Conservation (phyloP, 1,139 yeast species). For the Candida sojae region DNA sequence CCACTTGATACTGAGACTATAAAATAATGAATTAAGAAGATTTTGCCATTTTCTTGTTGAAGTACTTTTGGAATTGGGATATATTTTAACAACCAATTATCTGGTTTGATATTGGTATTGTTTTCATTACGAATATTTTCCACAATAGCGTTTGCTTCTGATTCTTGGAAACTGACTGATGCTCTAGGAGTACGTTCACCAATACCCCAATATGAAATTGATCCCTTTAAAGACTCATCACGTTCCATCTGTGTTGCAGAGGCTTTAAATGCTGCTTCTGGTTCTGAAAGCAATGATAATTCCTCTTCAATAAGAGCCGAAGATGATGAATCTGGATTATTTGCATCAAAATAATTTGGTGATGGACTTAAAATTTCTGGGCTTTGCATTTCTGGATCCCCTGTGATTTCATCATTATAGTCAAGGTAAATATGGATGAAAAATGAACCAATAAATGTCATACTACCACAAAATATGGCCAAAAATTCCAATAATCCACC, state of each 20-base stretch:
- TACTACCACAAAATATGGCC: slow-evolving; percentile 37
- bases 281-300: slow-evolving; percentile 1
- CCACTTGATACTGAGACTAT: slow-evolving; percentile 40
- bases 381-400: slow-evolving; percentile 9
- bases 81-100: not conserved
- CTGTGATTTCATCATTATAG: slow-evolving; percentile 20
- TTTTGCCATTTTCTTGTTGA: slow-evolving; percentile 15
- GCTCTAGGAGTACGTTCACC: slow-evolving; percentile 25
- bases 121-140: slow-evolving; percentile 5
- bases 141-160: slow-evolving; percentile 10
- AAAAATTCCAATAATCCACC: slow-evolving; percentile 41
- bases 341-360: slow-evolving; percentile 2
- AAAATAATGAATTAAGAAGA: slow-evolving; percentile 36
- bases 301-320: slow-evolving; percentile 1
- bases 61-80: slow-evolving; percentile 2
- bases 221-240: slow-evolving; percentile 28
- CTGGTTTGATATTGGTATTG: not conserved
- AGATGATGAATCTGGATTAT: not conserved
- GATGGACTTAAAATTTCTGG: slow-evolving; percentile 6
- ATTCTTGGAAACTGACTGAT: slow-evolving; percentile 18
- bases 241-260: slow-evolving; percentile 10
- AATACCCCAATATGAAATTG: slow-evolving; percentile 41
- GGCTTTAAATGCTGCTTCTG: not conserved
- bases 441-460: slow-evolving; percentile 39
- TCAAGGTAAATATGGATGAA: slow-evolving; percentile 35